Base-by-base conservation (phyloP, 148 eudicot species). In the Polygonum maritimum region DNA sequence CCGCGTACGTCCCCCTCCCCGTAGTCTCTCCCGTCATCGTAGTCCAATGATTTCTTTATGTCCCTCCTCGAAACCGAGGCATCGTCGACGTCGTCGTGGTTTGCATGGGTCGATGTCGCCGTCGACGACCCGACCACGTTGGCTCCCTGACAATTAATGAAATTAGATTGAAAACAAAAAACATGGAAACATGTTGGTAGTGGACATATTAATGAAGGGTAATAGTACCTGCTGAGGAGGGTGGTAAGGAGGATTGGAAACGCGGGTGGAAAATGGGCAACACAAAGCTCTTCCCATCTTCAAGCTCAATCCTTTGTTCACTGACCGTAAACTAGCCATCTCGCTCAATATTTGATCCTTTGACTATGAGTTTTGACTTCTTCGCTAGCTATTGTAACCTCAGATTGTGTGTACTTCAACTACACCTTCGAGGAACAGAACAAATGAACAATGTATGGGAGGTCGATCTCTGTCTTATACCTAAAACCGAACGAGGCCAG, bases 1-100 rank as follows among this genome's bases (percentile, higher is more conserved):
- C 36, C 36, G 5, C 18, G 40, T 5, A 13, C 70, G 1, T 10
- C 16, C 1, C 36, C 69, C 38, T 60, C 69, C 69, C 16, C 69
- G 71, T 65, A 65, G 71, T 65, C 71, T 35, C 41, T 33, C 71
- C 71, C 71, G 44, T 65, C 71, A 41, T 65, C 71, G 71, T 65
- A 35, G 71, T 65, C 71, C n/a, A 65, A 18, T 10, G 71, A 65
- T 44, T 35, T 12, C 71, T 19, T 35, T 65, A 65, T 65, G 1
- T 26, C 1, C 31, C 41, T 36, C 38, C 44, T 65, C 41, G 41
- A 60, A 60, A 60, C 67, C 36, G 9, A 3, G 67, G 22, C 67
- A 12, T 60, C 67, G 38, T 26, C 67, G 33, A 26, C 31, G 31
- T 26, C 31, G 31, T 26, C 33, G 31, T 11, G 3, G 4, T 26